Base-by-base conservation (phyloP, 2,329 filamentous ascomycete species). In the Aspergillus sp. region DNA sequence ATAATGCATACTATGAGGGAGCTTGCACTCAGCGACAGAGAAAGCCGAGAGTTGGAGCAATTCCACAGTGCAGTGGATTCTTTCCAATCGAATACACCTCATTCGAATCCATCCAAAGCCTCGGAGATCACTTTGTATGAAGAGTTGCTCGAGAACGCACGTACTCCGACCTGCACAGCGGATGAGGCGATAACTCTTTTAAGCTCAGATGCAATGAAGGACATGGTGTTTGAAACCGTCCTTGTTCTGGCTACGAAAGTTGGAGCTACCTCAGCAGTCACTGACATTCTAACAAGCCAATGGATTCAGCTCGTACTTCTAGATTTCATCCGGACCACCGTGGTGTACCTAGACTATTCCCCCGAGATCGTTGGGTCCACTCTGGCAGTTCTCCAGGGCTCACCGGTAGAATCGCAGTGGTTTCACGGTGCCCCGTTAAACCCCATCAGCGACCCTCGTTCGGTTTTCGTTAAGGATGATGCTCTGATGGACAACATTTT, bases 1-100 rank as follows among this genome's bases (percentile, higher is more conserved):
- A 85, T 97, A 25, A 81, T 93, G 9, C 85, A 90, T 69, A 83
- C 85, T 25, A 86, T 95, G 78, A 86, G 87, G 65, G 78, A 86
- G 45, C 85, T 85, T 12, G 89, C 87, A 65, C 82, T 85, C 59
- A 81, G 81, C 54, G 81, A 88, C 49, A 86, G 85, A 41, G 87
- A 90, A 70, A 70, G 66, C n/a, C 73, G 79, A 57, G 78, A 81
- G 60, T 63, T 76, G 54, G 75, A 77, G 48, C 77, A 80, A 57
- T 76, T 76, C 9, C 71, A 79, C 32, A 76, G 67, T 62, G 76
- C 77, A 45, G 72, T 77, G 25, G 74, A 80, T 54, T 75, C 73
- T 3, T 76, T 76, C 50, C 72, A 78, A 50, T 73, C 73, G 4
- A 75, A 76, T 51, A 73, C 69, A 7, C 74, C 73, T 13, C 68